Conservation (phyloP, 2,329 filamentous ascomycete species). For the Talaromyces atroroseus region DNA sequence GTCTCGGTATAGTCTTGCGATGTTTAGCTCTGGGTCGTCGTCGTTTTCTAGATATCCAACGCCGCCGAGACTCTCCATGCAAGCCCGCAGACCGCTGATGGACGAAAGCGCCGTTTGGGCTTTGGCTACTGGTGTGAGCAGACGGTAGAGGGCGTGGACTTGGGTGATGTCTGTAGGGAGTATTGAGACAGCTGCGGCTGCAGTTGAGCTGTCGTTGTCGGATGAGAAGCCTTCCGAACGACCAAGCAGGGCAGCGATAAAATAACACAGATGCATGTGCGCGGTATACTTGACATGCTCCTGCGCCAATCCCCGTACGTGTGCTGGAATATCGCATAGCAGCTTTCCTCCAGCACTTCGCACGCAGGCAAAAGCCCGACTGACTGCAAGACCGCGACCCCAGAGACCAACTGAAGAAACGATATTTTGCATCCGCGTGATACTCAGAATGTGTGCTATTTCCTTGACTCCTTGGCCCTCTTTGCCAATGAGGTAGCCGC, state of each 20-base stretch:
- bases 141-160: slow-evolving; percentile 24
- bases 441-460: slow-evolving; percentile 63
- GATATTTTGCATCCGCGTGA: slow-evolving; percentile 50
- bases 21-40: slow-evolving; percentile 58
- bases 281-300: slow-evolving; percentile 36
- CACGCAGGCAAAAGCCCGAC: slow-evolving; percentile 37
- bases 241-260: slow-evolving; percentile 32
- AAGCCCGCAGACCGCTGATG: slow-evolving; percentile 20
- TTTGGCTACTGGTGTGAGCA: slow-evolving; percentile 31
- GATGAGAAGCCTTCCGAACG: slow-evolving; percentile 25
- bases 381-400: slow-evolving; percentile 37
- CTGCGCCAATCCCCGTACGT: slow-evolving; percentile 34
- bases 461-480: slow-evolving; percentile 63
- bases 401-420: slow-evolving; percentile 33
- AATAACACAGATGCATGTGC: slow-evolving; percentile 33
- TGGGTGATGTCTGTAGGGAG: slow-evolving; percentile 18
- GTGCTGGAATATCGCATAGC: slow-evolving; percentile 37
- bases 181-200: slow-evolving; percentile 13
- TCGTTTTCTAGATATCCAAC: slow-evolving; percentile 29
- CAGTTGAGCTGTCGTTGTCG: slow-evolving; percentile 12
- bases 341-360: slow-evolving; percentile 33
- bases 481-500: slow-evolving; percentile 61
- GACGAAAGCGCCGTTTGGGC: slow-evolving; percentile 22
- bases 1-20: slow-evolving; percentile 61
- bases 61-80: slow-evolving; percentile 29